Base-by-base conservation (phyloP, 805 yeast genomes). In the Cyberlindnera bimundalis region DNA sequence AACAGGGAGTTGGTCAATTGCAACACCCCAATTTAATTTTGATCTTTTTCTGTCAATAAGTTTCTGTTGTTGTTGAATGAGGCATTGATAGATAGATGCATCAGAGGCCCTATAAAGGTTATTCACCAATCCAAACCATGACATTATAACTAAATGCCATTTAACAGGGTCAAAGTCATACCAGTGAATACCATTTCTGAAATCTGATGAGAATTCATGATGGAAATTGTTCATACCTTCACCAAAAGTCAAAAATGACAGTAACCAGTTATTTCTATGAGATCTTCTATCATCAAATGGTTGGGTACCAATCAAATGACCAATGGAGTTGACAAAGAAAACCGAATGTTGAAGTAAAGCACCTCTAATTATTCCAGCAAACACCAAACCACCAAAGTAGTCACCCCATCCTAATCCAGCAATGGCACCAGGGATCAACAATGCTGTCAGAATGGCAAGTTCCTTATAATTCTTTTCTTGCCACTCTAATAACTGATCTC, bases 141-240 rank as follows among this genome's bases (percentile, higher is more conserved):
- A 67, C 44, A 79, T 59, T 1, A 68, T 21, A 3, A 35, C 40
- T 39, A 90, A 71, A 37, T 78, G 68, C 81, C 87, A 79, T 67
- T 86, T 89, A 29, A 95, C 83, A 10, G 97, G 96, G 62, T 90
- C 98, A 62, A 78, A 83, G 34, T 83, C 81, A 62, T 79, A 80
- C 75, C 81, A 72, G 47, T 78, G 75, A 41, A 76, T 66, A 6
- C 89, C 86, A 50, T 80, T 80, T 46, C 96, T 73, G 65, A 83
- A 89, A 64, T 90, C 97, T 48, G 84, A 80, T 6, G 96, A 96
- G 63, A 90, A 90, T 65, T 88, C 96, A 66, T 91, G 96, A 66
- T 90, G 98, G 67, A 84, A 91, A 65, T 89, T 90, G 62, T 88
- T 95, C 64, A 79, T 79, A 5, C 95, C 91, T 65, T 90, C 96